Conservation (phyloP, 176 grass and related monocot species). For the Musa beccarii region DNA sequence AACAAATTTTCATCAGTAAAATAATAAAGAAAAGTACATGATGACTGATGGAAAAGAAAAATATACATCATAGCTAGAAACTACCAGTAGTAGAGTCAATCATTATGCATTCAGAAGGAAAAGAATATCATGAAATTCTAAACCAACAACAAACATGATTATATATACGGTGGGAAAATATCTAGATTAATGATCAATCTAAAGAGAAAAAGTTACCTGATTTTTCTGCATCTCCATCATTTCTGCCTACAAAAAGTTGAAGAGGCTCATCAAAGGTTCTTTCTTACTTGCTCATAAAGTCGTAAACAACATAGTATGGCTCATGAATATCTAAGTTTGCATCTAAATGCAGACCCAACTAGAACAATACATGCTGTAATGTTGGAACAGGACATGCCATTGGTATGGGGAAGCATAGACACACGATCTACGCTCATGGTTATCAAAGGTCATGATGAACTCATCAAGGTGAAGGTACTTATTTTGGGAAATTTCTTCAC, state of each 20-base stretch:
- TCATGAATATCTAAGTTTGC: no score
- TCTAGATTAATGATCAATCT: neutral
- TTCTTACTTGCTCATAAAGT: neutral
- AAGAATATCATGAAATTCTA: neutral
- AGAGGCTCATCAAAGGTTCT: neutral
- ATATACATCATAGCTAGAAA: no score
- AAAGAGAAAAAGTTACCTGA: conserved; percentile 44
- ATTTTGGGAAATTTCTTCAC: neutral
- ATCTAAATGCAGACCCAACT: neutral
- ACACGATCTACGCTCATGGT: no score
- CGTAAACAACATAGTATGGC: no score
- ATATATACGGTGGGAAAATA: neutral
- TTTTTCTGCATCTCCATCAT: conserved; percentile 61
- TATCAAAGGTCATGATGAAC: neutral
- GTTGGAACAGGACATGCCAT: neutral
- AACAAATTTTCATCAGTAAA: no score
- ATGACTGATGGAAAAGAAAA: no score
- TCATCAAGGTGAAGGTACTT: neutral
- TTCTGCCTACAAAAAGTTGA: conserved; percentile 38
- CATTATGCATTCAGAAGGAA: neutral
- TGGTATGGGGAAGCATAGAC: neutral
- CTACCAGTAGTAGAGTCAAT: no score
- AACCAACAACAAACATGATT: neutral
- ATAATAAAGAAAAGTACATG: no score
- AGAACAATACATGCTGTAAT: neutral